phyloP scores from a whole-genome alignment of 495 filamentous ascomycete genomes.

The Lasiosphaeriaceae sp. region DNA sequence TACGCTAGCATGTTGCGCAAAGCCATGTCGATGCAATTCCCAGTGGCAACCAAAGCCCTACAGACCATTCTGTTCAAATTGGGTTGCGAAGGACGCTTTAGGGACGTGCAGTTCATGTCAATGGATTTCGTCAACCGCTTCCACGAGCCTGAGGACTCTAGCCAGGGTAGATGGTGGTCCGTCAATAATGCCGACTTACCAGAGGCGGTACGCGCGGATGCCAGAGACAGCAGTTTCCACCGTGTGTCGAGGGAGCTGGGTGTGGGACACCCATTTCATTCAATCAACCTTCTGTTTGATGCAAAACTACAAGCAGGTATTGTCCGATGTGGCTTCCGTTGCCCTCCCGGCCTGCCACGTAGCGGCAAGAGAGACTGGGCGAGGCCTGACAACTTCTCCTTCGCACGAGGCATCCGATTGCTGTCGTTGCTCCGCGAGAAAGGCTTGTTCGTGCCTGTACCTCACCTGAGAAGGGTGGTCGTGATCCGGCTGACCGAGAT shows the following conservation, averaged over 20 bases:
- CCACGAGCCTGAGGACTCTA: background rate
- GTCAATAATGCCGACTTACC: conserved; percentile 31
- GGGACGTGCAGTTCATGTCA: conserved; percentile 28
- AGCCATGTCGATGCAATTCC: conserved; percentile 8
- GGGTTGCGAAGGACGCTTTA: conserved; percentile 21
- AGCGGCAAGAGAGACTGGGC: background rate
- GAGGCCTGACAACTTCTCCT: conserved; percentile 11
- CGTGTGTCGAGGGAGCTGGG: conserved; percentile 1
- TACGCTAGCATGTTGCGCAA: conserved; percentile 11
- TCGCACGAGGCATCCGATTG: conserved; percentile 20
- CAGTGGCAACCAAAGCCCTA: conserved; percentile 16
- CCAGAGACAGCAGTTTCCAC: conserved; percentile 7
- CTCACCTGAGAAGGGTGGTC: conserved; percentile 7
- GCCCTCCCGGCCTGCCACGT: background rate
- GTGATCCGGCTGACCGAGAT: conserved; percentile 23
- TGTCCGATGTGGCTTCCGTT: conserved; percentile 25
- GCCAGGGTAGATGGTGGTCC: conserved; percentile 18
- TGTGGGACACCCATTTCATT: conserved; percentile 17
- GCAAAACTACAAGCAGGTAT: conserved; percentile 21
- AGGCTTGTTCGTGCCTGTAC: conserved; percentile 16
- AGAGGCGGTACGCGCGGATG: conserved; percentile 13
- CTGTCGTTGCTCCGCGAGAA: conserved; percentile 21
- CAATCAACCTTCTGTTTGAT: conserved; percentile 30
- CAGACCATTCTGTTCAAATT: conserved; percentile 28
- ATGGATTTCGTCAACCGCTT: conserved; percentile 25